Conservation (phyloP, 139 green algal species). For the Trebouxia sp. region DNA sequence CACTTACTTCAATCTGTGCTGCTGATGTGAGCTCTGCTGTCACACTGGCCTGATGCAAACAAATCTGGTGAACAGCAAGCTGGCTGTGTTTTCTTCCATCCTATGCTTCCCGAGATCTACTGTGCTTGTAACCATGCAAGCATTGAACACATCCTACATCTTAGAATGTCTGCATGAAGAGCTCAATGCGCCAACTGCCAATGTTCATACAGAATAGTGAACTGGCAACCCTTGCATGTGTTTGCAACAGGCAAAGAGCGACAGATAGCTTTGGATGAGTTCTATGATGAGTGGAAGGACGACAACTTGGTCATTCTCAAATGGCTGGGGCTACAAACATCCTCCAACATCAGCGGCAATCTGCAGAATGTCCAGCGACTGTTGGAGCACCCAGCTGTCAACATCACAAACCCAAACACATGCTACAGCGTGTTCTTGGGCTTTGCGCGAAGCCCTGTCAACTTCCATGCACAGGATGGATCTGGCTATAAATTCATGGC, state of each 20-base stretch:
- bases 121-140: too few relatives aligned
- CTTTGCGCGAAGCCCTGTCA: slow-evolving; percentile 79
- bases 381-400: slow-evolving; percentile 83
- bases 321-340: slow-evolving; percentile 85
- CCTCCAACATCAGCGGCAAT: slow-evolving; percentile 79
- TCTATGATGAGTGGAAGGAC: slow-evolving; percentile 85
- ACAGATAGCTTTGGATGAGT: slow-evolving; percentile 63
- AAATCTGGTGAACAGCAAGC: too few relatives aligned
- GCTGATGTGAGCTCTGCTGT: too few relatives aligned
- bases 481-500: slow-evolving; percentile 93
- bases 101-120: too few relatives aligned
- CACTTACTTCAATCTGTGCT: too few relatives aligned
- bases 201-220: neutral
- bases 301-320: slow-evolving; percentile 93
- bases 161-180: too few relatives aligned
- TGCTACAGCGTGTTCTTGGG: slow-evolving; percentile 77
- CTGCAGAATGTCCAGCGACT: slow-evolving; percentile 70
- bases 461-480: slow-evolving; percentile 96
- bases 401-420: slow-evolving; percentile 95
- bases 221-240: neutral
- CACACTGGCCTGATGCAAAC: too few relatives aligned
- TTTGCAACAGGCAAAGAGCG: slow-evolving; percentile 38
- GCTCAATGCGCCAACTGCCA: too few relatives aligned
- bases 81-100: too few relatives aligned
- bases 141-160: too few relatives aligned